Evolutionary conservation across 352 stramenopile genomes (phyloP).

Genomic region (Pythium biforme): DNA sequence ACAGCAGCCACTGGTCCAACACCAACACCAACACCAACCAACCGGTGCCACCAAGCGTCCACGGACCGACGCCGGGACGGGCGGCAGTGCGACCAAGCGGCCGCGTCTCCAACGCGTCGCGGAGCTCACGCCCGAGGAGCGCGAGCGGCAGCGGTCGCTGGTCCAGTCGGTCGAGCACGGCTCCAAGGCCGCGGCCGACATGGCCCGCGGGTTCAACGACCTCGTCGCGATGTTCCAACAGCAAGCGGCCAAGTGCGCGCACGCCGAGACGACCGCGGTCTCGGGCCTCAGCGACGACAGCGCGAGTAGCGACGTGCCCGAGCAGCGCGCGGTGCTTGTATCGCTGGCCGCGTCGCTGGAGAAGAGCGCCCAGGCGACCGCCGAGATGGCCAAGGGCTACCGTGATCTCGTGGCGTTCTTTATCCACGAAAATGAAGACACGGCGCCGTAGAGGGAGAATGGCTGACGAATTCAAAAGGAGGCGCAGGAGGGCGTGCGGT

Average conservation of each 20-base stretch:
- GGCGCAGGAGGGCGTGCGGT: no score
- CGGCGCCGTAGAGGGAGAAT: background rate
- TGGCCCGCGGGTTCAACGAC: slow-evolving; percentile 30
- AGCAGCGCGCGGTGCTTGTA: slow-evolving; percentile 22
- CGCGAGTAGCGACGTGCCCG: slow-evolving; percentile 11
- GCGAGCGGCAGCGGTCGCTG: slow-evolving; percentile 34
- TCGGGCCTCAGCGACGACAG: slow-evolving; percentile 9
- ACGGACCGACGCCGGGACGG: slow-evolving; percentile 5
- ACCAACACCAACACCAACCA: background rate
- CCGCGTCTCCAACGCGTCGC: slow-evolving; percentile 7
- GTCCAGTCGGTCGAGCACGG: slow-evolving; percentile 51
- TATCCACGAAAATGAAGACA: slow-evolving; percentile 24
- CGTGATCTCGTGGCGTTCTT: slow-evolving; percentile 27
- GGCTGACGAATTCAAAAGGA: no score
- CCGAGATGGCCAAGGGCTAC: slow-evolving; percentile 32
- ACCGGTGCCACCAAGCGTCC: slow-evolving; percentile 7
- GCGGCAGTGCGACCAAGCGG: slow-evolving; percentile 2
- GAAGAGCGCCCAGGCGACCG: slow-evolving; percentile 46
- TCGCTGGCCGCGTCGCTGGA: slow-evolving; percentile 44
- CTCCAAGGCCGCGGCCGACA: slow-evolving; percentile 40
- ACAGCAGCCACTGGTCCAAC: no score
- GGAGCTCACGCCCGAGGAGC: slow-evolving; percentile 19
- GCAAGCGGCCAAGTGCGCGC: slow-evolving; percentile 22
- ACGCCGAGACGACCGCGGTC: slow-evolving; percentile 10
- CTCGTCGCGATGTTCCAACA: slow-evolving; percentile 25